Percentiles rank a stretch among this genome's conserved stretches.
phyloP scores from a whole-genome alignment of 1,284 basidiomycete species.

The Ceratobasidium theobromae region DNA sequence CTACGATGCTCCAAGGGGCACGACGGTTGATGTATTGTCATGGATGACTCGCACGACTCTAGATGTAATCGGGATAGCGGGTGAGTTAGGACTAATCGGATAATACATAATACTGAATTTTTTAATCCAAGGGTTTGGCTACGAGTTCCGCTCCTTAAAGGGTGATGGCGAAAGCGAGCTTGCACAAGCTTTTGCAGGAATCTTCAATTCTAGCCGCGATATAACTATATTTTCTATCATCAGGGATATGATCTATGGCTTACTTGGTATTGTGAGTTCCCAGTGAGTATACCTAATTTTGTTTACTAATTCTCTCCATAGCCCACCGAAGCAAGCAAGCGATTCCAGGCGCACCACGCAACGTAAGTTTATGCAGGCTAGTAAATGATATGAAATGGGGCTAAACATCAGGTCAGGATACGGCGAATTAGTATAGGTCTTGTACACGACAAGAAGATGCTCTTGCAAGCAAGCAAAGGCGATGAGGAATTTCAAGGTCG shows the following conservation, averaged over 20 bases:
- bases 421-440: constrained; percentile 41
- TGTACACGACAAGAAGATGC: constrained; percentile 45
- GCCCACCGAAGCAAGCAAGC: constrained; percentile 36
- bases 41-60: constrained; percentile 46
- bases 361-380: not conserved
- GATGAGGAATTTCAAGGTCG: constrained; percentile 38
- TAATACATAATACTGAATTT: not conserved
- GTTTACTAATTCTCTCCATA: no score
- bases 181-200: constrained; percentile 39
- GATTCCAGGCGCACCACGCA: not conserved
- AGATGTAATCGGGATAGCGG: constrained; percentile 48
- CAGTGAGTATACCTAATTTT: no score
- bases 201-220: constrained; percentile 36
- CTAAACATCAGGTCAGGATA: constrained; percentile 33
- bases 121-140: constrained; percentile 42
- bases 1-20: not conserved
- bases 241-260: no score
- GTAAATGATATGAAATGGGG: not conserved
- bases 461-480: constrained; percentile 23
- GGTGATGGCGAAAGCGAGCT: constrained; percentile 39
- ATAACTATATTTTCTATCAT: no score
- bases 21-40: constrained; percentile 43
- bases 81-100: constrained; percentile 32
- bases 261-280: not conserved
- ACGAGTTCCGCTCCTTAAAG: constrained; percentile 44